Conservation (phyloP, 164 flowering plant species). For the Magnolia officinalis region DNA sequence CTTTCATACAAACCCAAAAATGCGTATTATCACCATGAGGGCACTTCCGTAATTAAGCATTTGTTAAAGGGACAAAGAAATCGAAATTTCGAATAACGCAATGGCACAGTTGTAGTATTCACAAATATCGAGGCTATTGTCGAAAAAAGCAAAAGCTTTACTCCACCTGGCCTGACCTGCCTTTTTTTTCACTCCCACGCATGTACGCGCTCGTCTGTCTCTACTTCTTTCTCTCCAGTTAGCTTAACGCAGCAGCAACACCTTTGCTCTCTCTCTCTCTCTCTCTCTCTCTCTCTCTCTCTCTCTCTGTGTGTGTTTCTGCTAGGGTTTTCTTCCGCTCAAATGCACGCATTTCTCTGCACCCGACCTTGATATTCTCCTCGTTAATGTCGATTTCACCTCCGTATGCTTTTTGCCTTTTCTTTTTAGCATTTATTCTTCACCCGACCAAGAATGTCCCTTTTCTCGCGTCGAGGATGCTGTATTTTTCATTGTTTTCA, state of each 20-base stretch:
- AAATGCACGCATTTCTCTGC: too few relatives aligned
- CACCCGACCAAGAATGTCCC: not conserved
- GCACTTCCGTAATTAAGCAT: too few relatives aligned
- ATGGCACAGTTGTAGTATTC: not conserved
- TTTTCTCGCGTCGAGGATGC: not conserved
- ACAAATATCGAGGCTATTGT: not conserved
- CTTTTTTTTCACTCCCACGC: not conserved
- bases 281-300: not conserved
- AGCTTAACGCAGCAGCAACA: slow-evolving; percentile 1
- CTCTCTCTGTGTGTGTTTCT: not conserved
- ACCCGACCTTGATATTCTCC: too few relatives aligned
- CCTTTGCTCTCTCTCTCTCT: not conserved
- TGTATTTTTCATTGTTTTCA: not conserved
- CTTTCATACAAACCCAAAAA: not conserved
- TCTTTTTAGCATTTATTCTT: not conserved
- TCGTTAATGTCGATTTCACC: not conserved
- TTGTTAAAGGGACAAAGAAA: too few relatives aligned
- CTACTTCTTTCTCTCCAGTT: not conserved
- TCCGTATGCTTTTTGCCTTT: not conserved
- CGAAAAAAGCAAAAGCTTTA: not conserved
- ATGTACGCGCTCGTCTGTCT: not conserved
- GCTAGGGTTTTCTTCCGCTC: not conserved
- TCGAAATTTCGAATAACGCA: too few relatives aligned
- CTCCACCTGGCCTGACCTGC: not conserved
- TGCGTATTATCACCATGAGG: not conserved